phyloP scores from a whole-genome alignment of 2,329 filamentous ascomycete genomes.

The Cadophora luteo-olivacea region DNA sequence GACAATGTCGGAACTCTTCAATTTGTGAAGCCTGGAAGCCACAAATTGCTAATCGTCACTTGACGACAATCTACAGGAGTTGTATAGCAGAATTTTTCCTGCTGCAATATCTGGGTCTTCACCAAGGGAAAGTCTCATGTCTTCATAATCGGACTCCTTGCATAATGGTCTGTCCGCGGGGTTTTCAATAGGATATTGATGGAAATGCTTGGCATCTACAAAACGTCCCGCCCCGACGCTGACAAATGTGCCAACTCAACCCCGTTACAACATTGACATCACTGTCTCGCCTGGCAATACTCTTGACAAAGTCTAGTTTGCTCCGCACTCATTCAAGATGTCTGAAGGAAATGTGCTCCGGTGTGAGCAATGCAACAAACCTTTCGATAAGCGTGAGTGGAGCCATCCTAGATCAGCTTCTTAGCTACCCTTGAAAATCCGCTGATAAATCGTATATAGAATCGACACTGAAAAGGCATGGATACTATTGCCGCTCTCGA shows the following conservation, averaged over 20 bases:
- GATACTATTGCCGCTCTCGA: conserved; percentile 53
- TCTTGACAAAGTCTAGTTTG: neutral
- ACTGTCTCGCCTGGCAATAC: neutral
- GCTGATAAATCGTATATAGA: conserved; percentile 39
- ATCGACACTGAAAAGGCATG: conserved; percentile 52
- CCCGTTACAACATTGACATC: neutral
- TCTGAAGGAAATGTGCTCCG: neutral
- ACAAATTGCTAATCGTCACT: neutral
- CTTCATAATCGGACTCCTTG: too few relatives aligned
- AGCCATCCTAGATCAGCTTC: conserved; percentile 13
- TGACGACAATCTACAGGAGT: neutral
- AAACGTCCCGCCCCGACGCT: conserved; percentile 38
- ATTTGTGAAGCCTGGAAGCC: conserved; percentile 1
- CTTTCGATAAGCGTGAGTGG: conserved; percentile 49
- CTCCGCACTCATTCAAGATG: neutral
- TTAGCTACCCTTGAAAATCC: conserved; percentile 28
- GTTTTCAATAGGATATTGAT: conserved; percentile 21
- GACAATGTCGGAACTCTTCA: neutral
- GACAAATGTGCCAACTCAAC: conserved; percentile 31
- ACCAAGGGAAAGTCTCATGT: neutral
- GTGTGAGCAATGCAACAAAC: conserved; percentile 47
- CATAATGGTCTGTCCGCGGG: too few relatives aligned
- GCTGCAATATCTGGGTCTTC: neutral
- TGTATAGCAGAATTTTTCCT: neutral
- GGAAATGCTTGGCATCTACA: conserved; percentile 33